These are phyloP conservation scores for Vigna nakashimae DNA, from an alignment of 306 rosid genomes.

Conservation along the genomic window DNA sequence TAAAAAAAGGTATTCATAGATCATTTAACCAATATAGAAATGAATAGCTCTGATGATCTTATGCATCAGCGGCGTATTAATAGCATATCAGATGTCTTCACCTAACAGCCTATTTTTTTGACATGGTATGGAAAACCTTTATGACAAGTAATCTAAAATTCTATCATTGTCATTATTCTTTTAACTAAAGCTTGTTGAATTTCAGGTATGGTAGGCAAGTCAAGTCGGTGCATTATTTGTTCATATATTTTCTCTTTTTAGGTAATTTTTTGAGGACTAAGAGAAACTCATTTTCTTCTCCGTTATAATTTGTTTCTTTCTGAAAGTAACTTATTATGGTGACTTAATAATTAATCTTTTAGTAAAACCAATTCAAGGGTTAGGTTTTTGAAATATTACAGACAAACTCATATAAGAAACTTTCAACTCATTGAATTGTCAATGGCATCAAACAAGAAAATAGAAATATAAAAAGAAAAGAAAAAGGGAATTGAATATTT, in stretches of 20 bases:
- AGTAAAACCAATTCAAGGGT: background rate
- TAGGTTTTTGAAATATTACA: too few relatives aligned
- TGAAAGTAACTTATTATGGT: too few relatives aligned
- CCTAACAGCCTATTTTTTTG: background rate
- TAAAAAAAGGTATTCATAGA: background rate
- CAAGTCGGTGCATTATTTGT: background rate
- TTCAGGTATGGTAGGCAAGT: background rate
- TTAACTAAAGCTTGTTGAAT: background rate
- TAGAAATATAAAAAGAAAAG: background rate
- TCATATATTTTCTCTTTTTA: background rate
- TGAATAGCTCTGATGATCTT: background rate
- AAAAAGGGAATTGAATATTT: background rate
- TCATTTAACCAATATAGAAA: background rate
- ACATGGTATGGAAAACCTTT: background rate
- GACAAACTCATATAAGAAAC: too few relatives aligned
- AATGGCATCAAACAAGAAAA: background rate
- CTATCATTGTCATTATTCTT: background rate
- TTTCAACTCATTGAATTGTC: too few relatives aligned
- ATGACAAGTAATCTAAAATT: background rate
- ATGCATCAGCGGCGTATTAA: background rate
- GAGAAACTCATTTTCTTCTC: background rate
- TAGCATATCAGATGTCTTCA: background rate
- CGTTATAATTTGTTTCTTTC: too few relatives aligned
- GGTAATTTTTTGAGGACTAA: background rate
- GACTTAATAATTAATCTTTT: too few relatives aligned